Evolutionary conservation across 2,329 filamentous ascomycete species (phyloP), one percentile per base, ranked within the genome.

Genomic region (Apiospora arundinis): DNA sequence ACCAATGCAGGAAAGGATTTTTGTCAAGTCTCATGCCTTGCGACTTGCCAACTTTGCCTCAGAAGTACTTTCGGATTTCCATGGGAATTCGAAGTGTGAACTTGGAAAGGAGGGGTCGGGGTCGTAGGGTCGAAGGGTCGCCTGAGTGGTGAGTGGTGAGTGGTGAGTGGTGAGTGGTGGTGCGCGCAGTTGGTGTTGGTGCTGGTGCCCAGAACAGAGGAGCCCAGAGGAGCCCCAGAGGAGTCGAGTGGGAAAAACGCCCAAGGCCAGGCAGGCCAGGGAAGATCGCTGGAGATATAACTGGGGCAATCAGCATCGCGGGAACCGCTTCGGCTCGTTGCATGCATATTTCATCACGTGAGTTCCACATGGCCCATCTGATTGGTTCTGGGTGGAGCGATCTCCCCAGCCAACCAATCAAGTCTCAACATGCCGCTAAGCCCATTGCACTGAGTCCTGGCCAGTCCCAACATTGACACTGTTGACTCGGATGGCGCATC

Each of bases 261-360:
- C 56, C 32, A 14, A 6, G 3, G 32, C 32, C 32, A 32, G 32
- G 32, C 32, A 11, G 18, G 60, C 42, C 56, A 45, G 66, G 69
- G 69, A 65, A 70, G 60, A 70, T 69, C 60, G 69, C 60, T 70
- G 69, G 69, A 70, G 56, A 70, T 32, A 66, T 42, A 67, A 66
- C 56, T 49, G 56, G 45, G 56, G 56, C 23, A 42, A 45, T 56
- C 32, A 69, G 49, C 21, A 28, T 32, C 14, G 44, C 69, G 69
- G 69, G 69, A 70, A 67, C 45, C 56, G 69, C 69, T 70, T 66
- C 69, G 69, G 69, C 56, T 70, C 56, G 69, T 21, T 67, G 69
- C 69, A 70, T 70, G 69, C 69, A 21, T 52, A 9, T 37, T 0
- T 1, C 4, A 11, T 67, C 69, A 70, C 60, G 69, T 66, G 69